Evolutionary conservation across 2,329 filamentous ascomycete species (phyloP).

Genomic region (Colletotrichum tofieldiae): DNA sequence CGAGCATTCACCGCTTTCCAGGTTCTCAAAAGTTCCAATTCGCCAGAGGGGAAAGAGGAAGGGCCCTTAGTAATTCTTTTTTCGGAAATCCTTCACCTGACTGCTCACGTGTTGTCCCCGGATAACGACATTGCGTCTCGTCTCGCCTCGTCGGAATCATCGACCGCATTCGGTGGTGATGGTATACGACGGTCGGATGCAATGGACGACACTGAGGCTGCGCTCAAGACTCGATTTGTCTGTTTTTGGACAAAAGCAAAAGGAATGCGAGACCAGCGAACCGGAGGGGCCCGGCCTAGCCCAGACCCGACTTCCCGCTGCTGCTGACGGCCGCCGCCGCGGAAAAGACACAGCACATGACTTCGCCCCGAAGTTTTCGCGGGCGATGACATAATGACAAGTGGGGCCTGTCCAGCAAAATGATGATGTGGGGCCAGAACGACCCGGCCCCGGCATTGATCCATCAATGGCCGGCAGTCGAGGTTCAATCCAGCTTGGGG

Average conservation of each 20-base stretch:
- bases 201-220: constrained; percentile 5
- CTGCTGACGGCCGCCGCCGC: not conserved
- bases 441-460: not conserved
- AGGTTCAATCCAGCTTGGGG: too few species aligned
- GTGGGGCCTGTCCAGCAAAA: too few species aligned
- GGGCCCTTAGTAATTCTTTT: constrained; percentile 19
- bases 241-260: constrained; percentile 14
- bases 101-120: constrained; percentile 34
- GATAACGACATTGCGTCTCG: constrained; percentile 9
- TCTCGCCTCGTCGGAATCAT: constrained; percentile 2
- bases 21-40: constrained; percentile 12
- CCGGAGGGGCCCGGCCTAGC: constrained; percentile 16
- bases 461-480: not conserved
- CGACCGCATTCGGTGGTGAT: constrained; percentile 15
- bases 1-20: constrained; percentile 31
- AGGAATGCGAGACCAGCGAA: not conserved
- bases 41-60: not conserved
- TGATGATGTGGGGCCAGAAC: not conserved
- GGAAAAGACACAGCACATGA: not conserved
- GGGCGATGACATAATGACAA: constrained; percentile 6
- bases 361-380: not conserved
- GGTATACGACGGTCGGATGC: not conserved
- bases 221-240: constrained; percentile 5
- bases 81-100: constrained; percentile 31
- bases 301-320: not conserved